phyloP scores from a whole-genome alignment of 176 grass and related monocot genomes.

The Juncus effusus region DNA sequence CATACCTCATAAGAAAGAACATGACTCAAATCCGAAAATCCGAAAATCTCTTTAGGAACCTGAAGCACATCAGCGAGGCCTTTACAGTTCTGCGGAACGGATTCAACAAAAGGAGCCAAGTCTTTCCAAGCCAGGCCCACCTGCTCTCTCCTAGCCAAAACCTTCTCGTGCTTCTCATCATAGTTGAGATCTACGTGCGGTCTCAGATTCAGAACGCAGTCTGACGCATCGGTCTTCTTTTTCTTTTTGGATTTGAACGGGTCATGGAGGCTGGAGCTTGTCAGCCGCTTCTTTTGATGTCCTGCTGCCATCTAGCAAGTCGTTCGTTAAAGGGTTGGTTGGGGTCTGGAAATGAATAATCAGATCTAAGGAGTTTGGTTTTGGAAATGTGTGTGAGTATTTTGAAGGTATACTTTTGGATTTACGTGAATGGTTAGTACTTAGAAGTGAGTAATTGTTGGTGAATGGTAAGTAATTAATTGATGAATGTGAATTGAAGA shows the following conservation, averaged over 20 bases:
- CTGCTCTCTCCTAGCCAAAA: constrained; percentile 64
- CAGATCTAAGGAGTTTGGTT: too few relatives aligned
- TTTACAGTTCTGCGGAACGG: constrained; percentile 24
- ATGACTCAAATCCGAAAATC: constrained; percentile 47
- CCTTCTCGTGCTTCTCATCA: constrained; percentile 54
- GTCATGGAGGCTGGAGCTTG: constrained; percentile 51
- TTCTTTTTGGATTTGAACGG: constrained; percentile 61
- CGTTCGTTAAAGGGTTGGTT: constrained; percentile 34
- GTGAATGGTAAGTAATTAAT: too few relatives aligned
- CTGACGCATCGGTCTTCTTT: constrained; percentile 39
- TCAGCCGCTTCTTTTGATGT: constrained; percentile 71
- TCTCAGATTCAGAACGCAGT: constrained; percentile 55
- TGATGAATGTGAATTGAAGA: too few relatives aligned
- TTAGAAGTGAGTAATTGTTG: too few relatives aligned
- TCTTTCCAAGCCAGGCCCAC: constrained; percentile 71
- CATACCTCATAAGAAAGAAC: constrained; percentile 80
- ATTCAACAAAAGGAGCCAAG: constrained; percentile 56
- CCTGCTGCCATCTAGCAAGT: constrained; percentile 79
- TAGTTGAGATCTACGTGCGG: constrained; percentile 60
- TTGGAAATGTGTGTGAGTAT: too few relatives aligned
- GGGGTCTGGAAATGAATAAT: too few relatives aligned
- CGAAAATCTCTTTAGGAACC: constrained; percentile 60
- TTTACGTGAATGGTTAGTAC: too few relatives aligned
- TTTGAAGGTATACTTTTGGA: too few relatives aligned
- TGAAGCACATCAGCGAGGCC: constrained; percentile 67